Conservation (phyloP, 1,284 basidiomycete species). For the Apiotrichum akiyoshidainum region DNA sequence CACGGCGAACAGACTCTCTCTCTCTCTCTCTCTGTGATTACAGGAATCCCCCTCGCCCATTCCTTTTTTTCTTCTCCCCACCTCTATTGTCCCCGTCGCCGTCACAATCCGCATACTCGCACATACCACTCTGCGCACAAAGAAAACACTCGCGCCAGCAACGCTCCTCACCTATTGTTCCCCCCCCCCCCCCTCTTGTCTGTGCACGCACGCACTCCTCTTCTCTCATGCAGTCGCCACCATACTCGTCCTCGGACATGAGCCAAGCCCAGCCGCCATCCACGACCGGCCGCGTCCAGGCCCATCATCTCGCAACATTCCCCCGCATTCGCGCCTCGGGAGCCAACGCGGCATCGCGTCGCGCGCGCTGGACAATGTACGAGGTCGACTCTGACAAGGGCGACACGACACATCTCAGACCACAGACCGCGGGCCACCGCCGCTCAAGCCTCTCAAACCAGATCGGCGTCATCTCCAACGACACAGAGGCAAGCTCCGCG, state of each 20-base stretch:
- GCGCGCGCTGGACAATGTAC: slow-evolving; percentile 36
- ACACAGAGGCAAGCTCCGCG: background rate
- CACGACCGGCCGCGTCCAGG: background rate
- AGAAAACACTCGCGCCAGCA: no score
- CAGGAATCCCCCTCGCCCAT: background rate
- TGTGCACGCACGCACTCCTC: background rate
- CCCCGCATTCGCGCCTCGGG: background rate
- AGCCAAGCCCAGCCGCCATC: background rate
- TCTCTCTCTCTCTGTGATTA: background rate
- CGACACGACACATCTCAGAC: background rate
- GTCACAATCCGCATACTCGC: background rate
- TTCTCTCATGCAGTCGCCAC: background rate
- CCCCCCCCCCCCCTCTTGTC: background rate
- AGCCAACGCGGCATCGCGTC: slow-evolving; percentile 35
- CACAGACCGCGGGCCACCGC: background rate
- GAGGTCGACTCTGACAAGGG: slow-evolving; percentile 6
- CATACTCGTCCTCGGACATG: background rate
- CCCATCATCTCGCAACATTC: background rate
- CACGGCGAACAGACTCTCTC: background rate
- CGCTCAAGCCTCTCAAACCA: slow-evolving; percentile 9
- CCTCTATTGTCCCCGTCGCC: background rate
- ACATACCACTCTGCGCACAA: background rate
- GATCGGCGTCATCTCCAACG: slow-evolving; percentile 3
- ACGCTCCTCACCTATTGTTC: background rate
- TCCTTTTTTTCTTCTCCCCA: background rate